phyloP scores from a whole-genome alignment of 208 protist genomes.

The Wallacemonas sp. region DNA sequence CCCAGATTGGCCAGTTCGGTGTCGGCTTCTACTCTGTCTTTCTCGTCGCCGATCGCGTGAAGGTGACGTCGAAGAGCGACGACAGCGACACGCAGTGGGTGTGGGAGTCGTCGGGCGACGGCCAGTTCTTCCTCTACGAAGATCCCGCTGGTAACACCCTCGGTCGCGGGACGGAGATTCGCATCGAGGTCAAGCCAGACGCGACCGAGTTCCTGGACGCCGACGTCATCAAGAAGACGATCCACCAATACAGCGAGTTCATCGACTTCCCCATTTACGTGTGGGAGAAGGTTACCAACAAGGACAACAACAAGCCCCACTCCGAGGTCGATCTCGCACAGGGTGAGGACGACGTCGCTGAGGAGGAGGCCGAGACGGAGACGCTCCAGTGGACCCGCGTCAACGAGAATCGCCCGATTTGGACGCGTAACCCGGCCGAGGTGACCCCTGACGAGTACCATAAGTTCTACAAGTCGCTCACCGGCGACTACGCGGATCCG shows the following conservation, averaged over 20 bases:
- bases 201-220: conserved; percentile 95
- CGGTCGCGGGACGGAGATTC: conserved; percentile 96
- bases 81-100: conserved; percentile 95
- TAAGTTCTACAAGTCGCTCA: conserved; percentile 98
- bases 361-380: conserved; percentile 32
- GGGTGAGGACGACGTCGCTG: conserved; percentile 73
- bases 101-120: conserved; percentile 97
- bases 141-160: conserved; percentile 96
- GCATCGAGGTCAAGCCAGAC: conserved; percentile 97
- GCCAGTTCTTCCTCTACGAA: conserved; percentile 94
- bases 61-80: conserved; percentile 95
- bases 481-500: conserved; percentile 94
- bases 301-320: conserved; percentile 36
- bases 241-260: conserved; percentile 99
- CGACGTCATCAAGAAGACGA: conserved; percentile 88
- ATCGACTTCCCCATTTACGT: conserved; percentile 99
- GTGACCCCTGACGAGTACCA: conserved; percentile 99
- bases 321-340: conserved; percentile 66
- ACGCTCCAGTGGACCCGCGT: conserved; percentile 92
- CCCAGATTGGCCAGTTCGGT: conserved; percentile 99
- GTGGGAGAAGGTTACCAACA: conserved; percentile 38
- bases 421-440: conserved; percentile 94
- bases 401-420: conserved; percentile 99
- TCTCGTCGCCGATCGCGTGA: conserved; percentile 98
- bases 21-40: conserved; percentile 99